phyloP scores from a whole-genome alignment of 768 basidiomycete species.

The Mycena filopes region DNA sequence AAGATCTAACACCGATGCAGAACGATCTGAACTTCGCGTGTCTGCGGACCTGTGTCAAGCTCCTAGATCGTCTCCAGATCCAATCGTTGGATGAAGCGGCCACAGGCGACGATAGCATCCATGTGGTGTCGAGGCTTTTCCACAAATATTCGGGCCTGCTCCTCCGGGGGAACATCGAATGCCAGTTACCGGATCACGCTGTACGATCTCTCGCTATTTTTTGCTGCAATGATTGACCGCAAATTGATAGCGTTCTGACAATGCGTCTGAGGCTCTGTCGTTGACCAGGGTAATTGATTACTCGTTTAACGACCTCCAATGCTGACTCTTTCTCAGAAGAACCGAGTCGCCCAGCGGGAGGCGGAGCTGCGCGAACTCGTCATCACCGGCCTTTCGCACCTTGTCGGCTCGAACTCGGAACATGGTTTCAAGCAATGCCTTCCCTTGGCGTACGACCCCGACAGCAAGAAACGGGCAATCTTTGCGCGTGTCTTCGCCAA shows the following conservation, averaged over 20 bases:
- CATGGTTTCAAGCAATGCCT: slow-evolving; percentile 91
- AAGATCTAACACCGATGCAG: slow-evolving; percentile 50
- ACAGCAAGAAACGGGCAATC: slow-evolving; percentile 75
- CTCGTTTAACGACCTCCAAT: neutral
- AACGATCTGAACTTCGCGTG: slow-evolving; percentile 80
- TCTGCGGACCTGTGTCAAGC: slow-evolving; percentile 77
- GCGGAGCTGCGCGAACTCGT: slow-evolving; percentile 79
- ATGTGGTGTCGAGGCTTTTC: slow-evolving; percentile 82
- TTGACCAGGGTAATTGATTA: slow-evolving; percentile 52
- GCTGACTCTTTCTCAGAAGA: slow-evolving; percentile 45
- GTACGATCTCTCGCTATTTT: slow-evolving; percentile 45
- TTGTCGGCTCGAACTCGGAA: slow-evolving; percentile 87
- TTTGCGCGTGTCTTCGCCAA: slow-evolving; percentile 88
- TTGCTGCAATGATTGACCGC: slow-evolving; percentile 2
- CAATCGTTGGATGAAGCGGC: slow-evolving; percentile 61
- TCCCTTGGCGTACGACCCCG: slow-evolving; percentile 77
- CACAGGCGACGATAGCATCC: slow-evolving; percentile 70
- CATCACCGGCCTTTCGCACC: slow-evolving; percentile 81
- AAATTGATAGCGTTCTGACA: slow-evolving; percentile 55
- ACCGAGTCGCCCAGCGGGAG: slow-evolving; percentile 58
- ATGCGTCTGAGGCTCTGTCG: slow-evolving; percentile 59
- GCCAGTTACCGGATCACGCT: slow-evolving; percentile 53
- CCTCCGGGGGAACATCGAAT: slow-evolving; percentile 66
- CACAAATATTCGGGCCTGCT: slow-evolving; percentile 79
- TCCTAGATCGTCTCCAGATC: slow-evolving; percentile 81